Evolutionary conservation across 2,329 filamentous ascomycete species (phyloP), one percentile per base, ranked within the genome.

Genomic region (Talaromyces funiculosus): DNA sequence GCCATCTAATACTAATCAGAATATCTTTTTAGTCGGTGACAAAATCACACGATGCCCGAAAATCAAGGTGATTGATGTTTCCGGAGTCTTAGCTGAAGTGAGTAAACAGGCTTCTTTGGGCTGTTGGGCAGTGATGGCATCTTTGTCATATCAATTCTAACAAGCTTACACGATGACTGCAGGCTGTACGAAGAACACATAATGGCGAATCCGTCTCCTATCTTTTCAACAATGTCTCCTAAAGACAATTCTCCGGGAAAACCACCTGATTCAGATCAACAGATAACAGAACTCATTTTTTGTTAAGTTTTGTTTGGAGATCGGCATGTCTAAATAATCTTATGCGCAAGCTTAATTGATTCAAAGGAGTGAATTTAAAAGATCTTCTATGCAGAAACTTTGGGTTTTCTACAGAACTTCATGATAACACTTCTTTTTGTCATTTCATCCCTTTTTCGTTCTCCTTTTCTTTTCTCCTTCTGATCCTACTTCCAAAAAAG

Each of bases 31-130:
- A 61, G 59, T 91, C 65, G 85, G 87, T 64, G 89, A 91, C 72
- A 93, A 94, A 81, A 87, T 88, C 72, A 85, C 88, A 70, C 77
- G 82, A 43, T 95, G 92, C 76, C 82, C 86, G 61, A 88, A 90
- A 75, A 84, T 96, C 64, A 87, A 91, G 75, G 92, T 92, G 59
- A 96, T 97, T 72, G 92, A 97, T 75, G 90, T 97, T 68, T 91
- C 89, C 68, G 89, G 90, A 43, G 96, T 92, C 37, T 67, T 81
- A 60, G 78, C 77, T 24, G 60, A 61, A 37, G 59, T 61, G 45
- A 22, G 37, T 22, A 35, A 31, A 22, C 10, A 12, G 47, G 29
- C 14, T n/a, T n/a, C 29, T 22, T 24, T 16, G 26, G 26, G 22
- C 42, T 16, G 26, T n/a, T 31, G 16, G 5, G 7, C 14, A 10